Base-by-base conservation (phyloP, 345 rosid genomes). In the Hibiscus trionum region DNA sequence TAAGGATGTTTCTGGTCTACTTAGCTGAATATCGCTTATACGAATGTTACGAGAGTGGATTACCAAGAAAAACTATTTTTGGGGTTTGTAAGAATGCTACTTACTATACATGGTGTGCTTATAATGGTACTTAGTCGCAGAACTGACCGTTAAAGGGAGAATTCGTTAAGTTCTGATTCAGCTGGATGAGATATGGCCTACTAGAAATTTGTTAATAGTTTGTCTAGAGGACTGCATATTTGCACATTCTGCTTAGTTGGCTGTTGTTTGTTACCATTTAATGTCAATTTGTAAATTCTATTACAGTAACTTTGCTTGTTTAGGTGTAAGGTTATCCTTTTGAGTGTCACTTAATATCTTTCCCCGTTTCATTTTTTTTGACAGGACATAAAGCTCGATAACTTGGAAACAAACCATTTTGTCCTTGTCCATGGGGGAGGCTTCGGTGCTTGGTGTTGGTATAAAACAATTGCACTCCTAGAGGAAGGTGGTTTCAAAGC, bases 361-460 rank as follows among this genome's bases (percentile, higher is more conserved):
- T 70, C 77, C 31, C 42, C 19, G 19, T 57, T 58, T 24, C 66
- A 15, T 57, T 15, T 47, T 9, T 57, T 70, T 77, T 65, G 75
- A 29, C 85, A 95, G 98, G 96, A 88, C 47, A 19, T 87, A 29
- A 84, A 90, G 80, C 84, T 86, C 29, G 90, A 85, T 70, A 91
- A 86, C 72, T 90, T 95, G 57, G 99, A 95, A 76, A 88, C 97
- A 72, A 81, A 80, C 73, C 94, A 95, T 77, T 85, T 95, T 69
- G 84, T 93, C 29, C 97, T 92, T 75, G 91, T 93, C 57, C 98
- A 95, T 79, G 98, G 98, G 70, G 99, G 99, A 52, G 98, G 98
- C 29, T 95, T 89, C 79, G 99, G 99, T 1, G 99, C 99, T 63
- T 95, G 99, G 99, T 93, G 99, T 79, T 95, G 99, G 99, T 95